Evolutionary conservation across 495 filamentous ascomycete genomes (phyloP), one percentile per base, ranked within the genome.

Genomic region (Hyphodiscus hymeniophilus): DNA sequence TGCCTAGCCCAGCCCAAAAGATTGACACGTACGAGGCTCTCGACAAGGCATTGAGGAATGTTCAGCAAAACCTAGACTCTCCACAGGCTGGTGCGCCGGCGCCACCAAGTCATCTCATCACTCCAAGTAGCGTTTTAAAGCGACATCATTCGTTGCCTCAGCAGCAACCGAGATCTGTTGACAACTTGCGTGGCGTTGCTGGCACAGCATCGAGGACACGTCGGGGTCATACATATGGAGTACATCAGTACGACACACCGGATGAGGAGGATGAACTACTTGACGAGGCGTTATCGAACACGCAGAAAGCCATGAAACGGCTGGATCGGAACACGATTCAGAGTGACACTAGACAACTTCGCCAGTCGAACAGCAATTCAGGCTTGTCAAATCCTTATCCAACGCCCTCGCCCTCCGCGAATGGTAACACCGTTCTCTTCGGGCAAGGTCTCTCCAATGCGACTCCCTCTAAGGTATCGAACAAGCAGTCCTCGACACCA

Each of bases 201-300:
- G 77, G 75, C 0, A 86, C 89, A 3, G 76, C 89, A 47, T 90
- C 89, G 3, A 89, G 91, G 49, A 95, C 89, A 8, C 75, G 92
- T 49, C 76, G 90, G 52, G 83, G 87, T 20, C 71, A 91, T 57
- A 85, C 89, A 50, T 73, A 80, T 49, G 80, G 80, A 20, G 79
- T 88, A 50, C 82, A 80, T 12, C 85, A 91, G 57, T 94, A 96
- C 60, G 94, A 97, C 64, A 94, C 89, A 3, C 87, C 94, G 0
- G 89, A 95, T 59, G 92, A 99, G 64, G 89, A 97, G 58, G 92
- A 97, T 52, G 92, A 99, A 64, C 76, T 98, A 11, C 71, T 95
- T 10, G 89, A 95, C 57, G 92, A 97, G 64, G 91, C 69, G 46
- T 50, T 77, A 56, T 38, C 55, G 16, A 68, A 68, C 30, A 72